Evolutionary conservation across 2,329 filamentous ascomycete species (phyloP), one percentile per base, ranked within the genome.

Genomic region (Thelonectria olida): DNA sequence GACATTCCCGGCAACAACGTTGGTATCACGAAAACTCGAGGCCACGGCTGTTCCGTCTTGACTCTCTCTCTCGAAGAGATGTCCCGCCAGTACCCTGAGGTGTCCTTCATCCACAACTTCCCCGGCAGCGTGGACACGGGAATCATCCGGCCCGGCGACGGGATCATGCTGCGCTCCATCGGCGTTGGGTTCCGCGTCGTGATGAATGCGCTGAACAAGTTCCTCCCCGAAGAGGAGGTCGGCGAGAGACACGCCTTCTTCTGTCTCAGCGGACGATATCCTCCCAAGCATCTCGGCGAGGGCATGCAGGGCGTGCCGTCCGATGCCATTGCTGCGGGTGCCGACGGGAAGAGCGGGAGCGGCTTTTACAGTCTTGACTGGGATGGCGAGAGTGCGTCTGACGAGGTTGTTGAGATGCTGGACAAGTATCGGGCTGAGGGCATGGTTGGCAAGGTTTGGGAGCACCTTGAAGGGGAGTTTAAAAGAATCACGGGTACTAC

Each of bases 91-190:
- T 63, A 72, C 1, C 64, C 70, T 9, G 66, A 63, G 2, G 64
- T 74, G 7, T 67, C 63, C 3, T 74, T 75, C 39, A 67, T 75
- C 4, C 74, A 75, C 57, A 72, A 69, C 45, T 75, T 67, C 45
- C 74, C 73, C 9, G 73, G 72, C 1, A 49, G 64, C 2, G 72
- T 75, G 7, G 54, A 75, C 36, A 75, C 74, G 12, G 63, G 67
- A 27, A 47, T 73, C 0, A 72, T 70, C 12, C 58, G 68, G 1
- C 50, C 25, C 3, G 71, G 64, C 4, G 67, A 67, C 8, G 69
- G 68, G 1, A 12, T 61, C 6, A 39, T 64, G 50, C 59, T 73
- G 61, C 58, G 50, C n/a, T 34, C 42, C 17, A 41, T 65, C 15
- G 67, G 67, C 51, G 58, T 63, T n/a, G 45, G 49, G 13, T 63